Base-by-base conservation (phyloP, 2,329 filamentous ascomycete species). In the Talaromyces funiculosus region DNA sequence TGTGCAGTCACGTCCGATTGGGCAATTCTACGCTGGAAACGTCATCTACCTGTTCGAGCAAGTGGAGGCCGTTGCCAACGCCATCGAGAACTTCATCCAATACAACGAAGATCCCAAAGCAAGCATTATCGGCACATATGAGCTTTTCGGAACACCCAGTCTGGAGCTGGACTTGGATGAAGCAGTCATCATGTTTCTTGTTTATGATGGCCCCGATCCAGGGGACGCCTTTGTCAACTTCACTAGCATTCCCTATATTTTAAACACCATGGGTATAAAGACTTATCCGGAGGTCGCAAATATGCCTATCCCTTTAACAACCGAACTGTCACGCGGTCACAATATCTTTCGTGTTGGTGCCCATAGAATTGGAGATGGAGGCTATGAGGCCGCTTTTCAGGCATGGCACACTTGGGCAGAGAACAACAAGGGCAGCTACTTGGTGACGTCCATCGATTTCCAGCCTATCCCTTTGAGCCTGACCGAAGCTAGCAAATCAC, bases 71-170 rank as follows among this genome's bases (percentile, higher is more conserved):
- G 66, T 72, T 6, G 63, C 71, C 37, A 60, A 67, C 4, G 72
- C 72, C 0, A 69, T 71, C 40, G 62, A 63, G 12, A 65, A 73
- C 57, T 74, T 74, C 45, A 68, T 69, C 16, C 47, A 63, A 31
- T 71, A 73, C 61, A 74, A 74, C 63, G 68, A 61, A 12, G 71
- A 74, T 45, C 68, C 72, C 2, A 73, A 73, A 60, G 72, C 72
- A 3, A 64, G 66, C 37, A 70, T 74, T 51, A 70, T 74, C 53
- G 70, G 69, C 9, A 73, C 71, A 1, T 73, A 72, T 58, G 68
- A 74, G 59, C 71, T 70, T 49, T 47, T 73, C 2, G 55, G 61
- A 1, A 70, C 69, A 1, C 71, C 69, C 2, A 64, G 67, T 49
- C 20, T 69, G 29, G 63, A 63, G n/a, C 64, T 73, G 1, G 68